Evolutionary conservation across 257 asterid genomes (phyloP), one percentile per base, ranked within the genome.

Genomic region (Rubia yunnanensis): DNA sequence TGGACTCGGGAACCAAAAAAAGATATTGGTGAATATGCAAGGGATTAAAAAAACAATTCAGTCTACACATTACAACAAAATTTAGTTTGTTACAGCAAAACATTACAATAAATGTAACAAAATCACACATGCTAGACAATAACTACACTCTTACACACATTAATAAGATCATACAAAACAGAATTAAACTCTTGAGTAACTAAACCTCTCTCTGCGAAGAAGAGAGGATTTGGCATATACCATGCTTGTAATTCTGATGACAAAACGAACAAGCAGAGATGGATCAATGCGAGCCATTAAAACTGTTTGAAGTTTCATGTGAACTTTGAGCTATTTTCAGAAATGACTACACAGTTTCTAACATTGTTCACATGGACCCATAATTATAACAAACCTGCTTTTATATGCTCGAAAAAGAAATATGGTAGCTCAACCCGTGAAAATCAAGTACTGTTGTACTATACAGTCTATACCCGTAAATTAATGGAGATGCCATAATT

Each of bases 201-300:
- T 39, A 39, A 39, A 0, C 14, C 13, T 39, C 18, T 10, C 5
- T 13, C 48, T 44, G 52, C 52, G 52, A 15, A 20, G 52, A 4
- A 14, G 14, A 20, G 52, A 44, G 52, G 5, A 44, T 44, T 2
- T 44, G 52, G 52, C 6, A 44, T 44, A 20, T 44, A 44, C 22
- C 52, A 44, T 50, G 57, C 27, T 50, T 50, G 57, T 18, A 18
- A 5, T n/a, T 20, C 22, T 18, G 57, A 50, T 50, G 28, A 20
- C 57, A 50, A 50, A 50, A 50, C 57, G 57, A 50, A 50, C 57
- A n/a, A 18, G 57, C 57, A 50, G 57, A 50, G 57, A 50, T 50
- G 57, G 57, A 50, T 50, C 57, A 20, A 50, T 50, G 57, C 57
- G n/a, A 50, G 24, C 57, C 57, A 50, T 44, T 44, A 17, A 44